phyloP scores from a whole-genome alignment of 164 flowering plant genomes.

The Macadamia tetraphylla region DNA sequence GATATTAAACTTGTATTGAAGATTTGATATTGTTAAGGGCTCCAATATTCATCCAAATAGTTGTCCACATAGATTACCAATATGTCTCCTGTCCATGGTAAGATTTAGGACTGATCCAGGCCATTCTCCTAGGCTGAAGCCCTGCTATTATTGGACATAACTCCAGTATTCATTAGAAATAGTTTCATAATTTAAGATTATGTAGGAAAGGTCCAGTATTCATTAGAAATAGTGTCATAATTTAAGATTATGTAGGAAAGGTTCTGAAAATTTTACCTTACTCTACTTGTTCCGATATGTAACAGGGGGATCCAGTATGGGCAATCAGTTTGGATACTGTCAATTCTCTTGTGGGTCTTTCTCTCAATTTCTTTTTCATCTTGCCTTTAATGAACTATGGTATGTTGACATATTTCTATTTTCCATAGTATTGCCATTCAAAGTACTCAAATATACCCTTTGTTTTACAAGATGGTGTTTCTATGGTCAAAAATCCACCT shows the following conservation, averaged over 20 bases:
- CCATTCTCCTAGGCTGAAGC: not conserved
- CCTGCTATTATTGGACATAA: not conserved
- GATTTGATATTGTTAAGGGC: not conserved
- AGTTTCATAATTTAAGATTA: not conserved
- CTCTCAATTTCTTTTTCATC: slow-evolving; percentile 92
- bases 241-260: not conserved
- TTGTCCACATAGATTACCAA: not conserved
- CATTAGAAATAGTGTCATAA: not conserved
- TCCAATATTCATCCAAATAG: not conserved
- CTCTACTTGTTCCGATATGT: slow-evolving; percentile 5
- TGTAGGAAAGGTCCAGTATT: not conserved
- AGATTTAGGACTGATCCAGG: not conserved
- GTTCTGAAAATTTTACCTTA: not conserved
- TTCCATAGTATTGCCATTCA: not conserved
- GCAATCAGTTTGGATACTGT: slow-evolving; percentile 78
- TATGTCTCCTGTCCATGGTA: not conserved
- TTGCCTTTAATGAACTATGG: slow-evolving; percentile 76
- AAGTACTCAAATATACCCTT: not conserved
- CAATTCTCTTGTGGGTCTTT: slow-evolving; percentile 64
- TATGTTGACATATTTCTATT: slow-evolving; percentile 21
- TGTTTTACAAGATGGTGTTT: not conserved
- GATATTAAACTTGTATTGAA: not conserved
- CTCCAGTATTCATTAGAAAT: not conserved
- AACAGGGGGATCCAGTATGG: slow-evolving; percentile 99
- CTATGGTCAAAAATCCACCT: no score